phyloP scores from a whole-genome alignment of 352 stramenopile species.

The Aphanomyces euteiches region DNA sequence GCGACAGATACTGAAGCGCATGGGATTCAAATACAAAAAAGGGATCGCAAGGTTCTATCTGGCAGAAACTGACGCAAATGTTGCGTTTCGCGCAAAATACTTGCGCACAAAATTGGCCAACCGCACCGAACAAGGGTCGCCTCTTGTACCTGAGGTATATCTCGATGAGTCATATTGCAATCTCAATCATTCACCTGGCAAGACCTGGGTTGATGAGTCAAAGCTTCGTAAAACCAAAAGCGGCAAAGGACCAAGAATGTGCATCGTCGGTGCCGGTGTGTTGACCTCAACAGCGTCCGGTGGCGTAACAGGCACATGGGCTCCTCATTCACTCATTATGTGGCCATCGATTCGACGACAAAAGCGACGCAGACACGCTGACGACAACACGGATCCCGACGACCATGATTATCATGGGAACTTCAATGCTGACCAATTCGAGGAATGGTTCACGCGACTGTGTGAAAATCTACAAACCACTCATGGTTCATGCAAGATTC shows the following conservation, averaged over 20 bases:
- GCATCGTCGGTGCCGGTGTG: constrained; percentile 28
- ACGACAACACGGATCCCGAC: not conserved
- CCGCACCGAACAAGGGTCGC: not conserved
- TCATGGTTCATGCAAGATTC: constrained; percentile 13
- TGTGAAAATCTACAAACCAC: not conserved
- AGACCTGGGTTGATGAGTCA: constrained; percentile 17
- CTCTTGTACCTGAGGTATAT: constrained; percentile 28
- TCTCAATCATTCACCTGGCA: constrained; percentile 30
- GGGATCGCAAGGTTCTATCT: not conserved
- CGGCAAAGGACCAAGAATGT: constrained; percentile 13
- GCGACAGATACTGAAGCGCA: not conserved
- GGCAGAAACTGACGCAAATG: constrained; percentile 3
- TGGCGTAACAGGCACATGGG: not conserved
- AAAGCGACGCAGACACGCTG: too few relatives aligned
- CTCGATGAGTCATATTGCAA: constrained; percentile 35
- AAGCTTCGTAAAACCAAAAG: constrained; percentile 4
- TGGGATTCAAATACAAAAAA: not conserved
- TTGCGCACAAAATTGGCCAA: not conserved
- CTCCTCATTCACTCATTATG: not conserved
- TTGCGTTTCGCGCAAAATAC: not conserved
- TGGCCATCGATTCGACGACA: constrained; percentile 6
- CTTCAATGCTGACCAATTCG: constrained; percentile 22
- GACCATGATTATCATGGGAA: constrained; percentile 31
- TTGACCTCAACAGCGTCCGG: not conserved
- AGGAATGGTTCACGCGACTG: constrained; percentile 21